phyloP scores from a whole-genome alignment of 371 early-diverging fungal genomes.

The Rhizopus sp. region DNA sequence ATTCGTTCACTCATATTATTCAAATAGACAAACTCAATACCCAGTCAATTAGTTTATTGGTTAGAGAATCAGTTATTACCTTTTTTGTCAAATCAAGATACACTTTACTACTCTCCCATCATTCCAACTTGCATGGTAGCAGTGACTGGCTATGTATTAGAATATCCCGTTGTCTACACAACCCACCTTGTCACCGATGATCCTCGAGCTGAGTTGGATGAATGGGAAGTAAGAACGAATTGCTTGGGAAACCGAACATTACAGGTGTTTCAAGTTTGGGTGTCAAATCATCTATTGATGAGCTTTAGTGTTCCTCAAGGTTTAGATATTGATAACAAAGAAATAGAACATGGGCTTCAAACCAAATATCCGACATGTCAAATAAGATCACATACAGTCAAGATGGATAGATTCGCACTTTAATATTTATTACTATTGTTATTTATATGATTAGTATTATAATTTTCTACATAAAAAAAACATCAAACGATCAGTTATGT shows the following conservation, averaged over 20 bases:
- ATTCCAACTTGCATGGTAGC: constrained; percentile 48
- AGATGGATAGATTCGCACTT: constrained; percentile 27
- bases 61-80: constrained; percentile 23
- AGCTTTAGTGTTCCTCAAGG: constrained; percentile 35
- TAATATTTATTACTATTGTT: constrained; percentile 8
- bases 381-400: constrained; percentile 12
- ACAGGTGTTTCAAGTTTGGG: constrained; percentile 22
- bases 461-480: neutral
- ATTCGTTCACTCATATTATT: neutral
- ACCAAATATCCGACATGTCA: neutral
- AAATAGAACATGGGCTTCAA: neutral
- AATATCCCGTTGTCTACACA: constrained; percentile 49
- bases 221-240: constrained; percentile 42
- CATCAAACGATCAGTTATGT: constrained; percentile 16
- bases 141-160: constrained; percentile 49
- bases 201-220: constrained; percentile 31
- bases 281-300: constrained; percentile 24
- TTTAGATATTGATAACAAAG: constrained; percentile 1
- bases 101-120: constrained; percentile 9
- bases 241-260: constrained; percentile 36
- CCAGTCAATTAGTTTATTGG: constrained; percentile 26
- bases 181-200: constrained; percentile 23
- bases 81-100: constrained; percentile 9
- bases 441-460: neutral
- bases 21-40: constrained; percentile 7